phyloP scores from a whole-genome alignment of 768 basidiomycete species.

The Chiua virens region DNA sequence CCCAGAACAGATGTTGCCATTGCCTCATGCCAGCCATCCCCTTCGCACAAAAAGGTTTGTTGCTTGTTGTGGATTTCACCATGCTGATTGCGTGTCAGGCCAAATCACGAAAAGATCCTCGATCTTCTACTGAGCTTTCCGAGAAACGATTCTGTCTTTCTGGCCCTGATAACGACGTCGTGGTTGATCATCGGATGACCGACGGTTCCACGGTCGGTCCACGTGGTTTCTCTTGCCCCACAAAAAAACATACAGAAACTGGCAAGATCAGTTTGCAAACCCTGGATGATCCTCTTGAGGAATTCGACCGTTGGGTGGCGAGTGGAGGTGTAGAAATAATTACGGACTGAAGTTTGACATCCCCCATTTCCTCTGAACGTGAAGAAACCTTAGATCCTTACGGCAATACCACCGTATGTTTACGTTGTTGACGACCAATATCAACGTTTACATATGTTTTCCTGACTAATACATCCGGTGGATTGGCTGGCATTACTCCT shows the following conservation, averaged over 20 bases:
- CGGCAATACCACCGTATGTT: too few relatives aligned
- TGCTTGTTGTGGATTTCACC: not conserved
- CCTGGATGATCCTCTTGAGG: constrained; percentile 53
- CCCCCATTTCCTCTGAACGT: not conserved
- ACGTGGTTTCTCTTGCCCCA: not conserved
- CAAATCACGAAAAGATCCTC: not conserved
- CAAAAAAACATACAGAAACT: not conserved
- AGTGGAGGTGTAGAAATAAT: constrained; percentile 61
- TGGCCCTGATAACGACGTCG: too few relatives aligned
- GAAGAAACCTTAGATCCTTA: too few relatives aligned
- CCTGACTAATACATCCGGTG: too few relatives aligned
- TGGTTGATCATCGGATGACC: not conserved
- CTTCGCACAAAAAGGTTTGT: constrained; percentile 16
- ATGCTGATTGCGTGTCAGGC: constrained; percentile 12
- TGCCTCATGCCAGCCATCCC: not conserved
- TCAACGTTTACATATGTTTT: too few relatives aligned
- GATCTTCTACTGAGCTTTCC: not conserved
- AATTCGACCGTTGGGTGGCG: too few relatives aligned
- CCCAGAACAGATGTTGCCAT: not conserved
- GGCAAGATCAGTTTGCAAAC: not conserved
- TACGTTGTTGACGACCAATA: too few relatives aligned
- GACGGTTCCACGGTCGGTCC: not conserved
- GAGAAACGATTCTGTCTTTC: constrained; percentile 19
- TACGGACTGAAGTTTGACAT: constrained; percentile 12
- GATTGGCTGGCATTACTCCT: too few relatives aligned